phyloP scores from a whole-genome alignment of 257 asterid genomes.

The Solanum boliviense region DNA sequence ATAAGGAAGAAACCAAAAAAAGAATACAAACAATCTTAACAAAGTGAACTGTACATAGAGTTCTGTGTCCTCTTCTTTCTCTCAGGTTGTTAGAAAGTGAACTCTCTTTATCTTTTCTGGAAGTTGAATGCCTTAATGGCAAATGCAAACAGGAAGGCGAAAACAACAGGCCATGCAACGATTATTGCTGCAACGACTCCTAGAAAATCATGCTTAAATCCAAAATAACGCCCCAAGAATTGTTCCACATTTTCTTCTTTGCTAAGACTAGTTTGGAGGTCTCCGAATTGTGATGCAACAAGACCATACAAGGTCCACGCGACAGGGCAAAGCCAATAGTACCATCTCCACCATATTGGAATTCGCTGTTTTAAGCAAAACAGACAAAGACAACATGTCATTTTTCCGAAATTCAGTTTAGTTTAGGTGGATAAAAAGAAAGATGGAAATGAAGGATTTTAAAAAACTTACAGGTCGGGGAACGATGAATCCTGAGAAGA shows the following conservation, averaged over 20 bases:
- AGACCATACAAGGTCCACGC: constrained; percentile 45
- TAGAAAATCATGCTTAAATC: constrained; percentile 41
- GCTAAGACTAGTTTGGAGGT: not conserved
- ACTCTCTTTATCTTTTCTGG: constrained; percentile 32
- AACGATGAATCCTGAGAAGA: constrained; percentile 37
- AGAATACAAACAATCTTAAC: not conserved
- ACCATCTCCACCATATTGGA: constrained; percentile 64
- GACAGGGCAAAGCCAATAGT: constrained; percentile 32
- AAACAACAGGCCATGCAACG: constrained; percentile 20
- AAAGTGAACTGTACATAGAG: not conserved
- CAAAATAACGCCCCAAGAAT: constrained; percentile 36
- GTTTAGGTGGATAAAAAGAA: not conserved
- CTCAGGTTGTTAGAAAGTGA: not conserved
- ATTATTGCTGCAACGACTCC: constrained; percentile 29
- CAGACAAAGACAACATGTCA: not conserved
- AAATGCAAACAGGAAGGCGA: constrained; percentile 31
- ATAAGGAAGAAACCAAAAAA: not conserved
- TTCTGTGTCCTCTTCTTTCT: not conserved
- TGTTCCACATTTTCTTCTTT: constrained; percentile 19
- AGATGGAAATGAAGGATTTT: not conserved
- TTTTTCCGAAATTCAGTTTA: not conserved
- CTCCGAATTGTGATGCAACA: constrained; percentile 32
- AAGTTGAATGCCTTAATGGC: constrained; percentile 42
- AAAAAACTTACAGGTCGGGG: constrained; percentile 34
- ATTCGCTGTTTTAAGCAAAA: constrained; percentile 11